Base-by-base conservation (phyloP, 305 asterid species). In the Lippia alba region DNA sequence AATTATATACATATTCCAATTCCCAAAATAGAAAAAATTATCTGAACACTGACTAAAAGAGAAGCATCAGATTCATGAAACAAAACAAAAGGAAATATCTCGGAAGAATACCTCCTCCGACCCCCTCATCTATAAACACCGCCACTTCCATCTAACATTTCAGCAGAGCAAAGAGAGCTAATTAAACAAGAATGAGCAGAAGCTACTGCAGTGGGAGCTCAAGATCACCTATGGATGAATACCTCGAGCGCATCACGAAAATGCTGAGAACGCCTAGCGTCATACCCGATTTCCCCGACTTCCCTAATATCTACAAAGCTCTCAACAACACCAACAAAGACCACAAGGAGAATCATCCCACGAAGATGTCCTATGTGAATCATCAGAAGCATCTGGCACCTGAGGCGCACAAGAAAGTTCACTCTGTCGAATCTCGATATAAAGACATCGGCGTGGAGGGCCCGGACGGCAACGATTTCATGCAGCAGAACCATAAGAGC, bases 381-480 rank as follows among this genome's bases (percentile, higher is more conserved):
- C 71, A 65, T 53, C 78, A 61, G 4, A 55, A 75, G 73, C 72
- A 76, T 40, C 66, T 54, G 44, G 48, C 69, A 32, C 14, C 44
- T 75, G 0, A 71, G 64, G 67, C 36, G 11, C 44, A 50, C 63
- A 83, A 83, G 81, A 87, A 81, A 56, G 86, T 87, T 62, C 89
- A 79, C 54, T 80, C 79, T 17, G 61, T 20, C 3, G 85, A 85
- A 19, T 4, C 41, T 36, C 5, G 5, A 36, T 5, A 36, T 36
- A 36, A 8, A 36, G 9, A 8, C 10, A 60, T 80, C 12, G 66
- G 70, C 50, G 46, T 8, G 45, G 77, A 76, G 60, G 84, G 30
- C 30, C 30, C 30, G 30, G 30, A 24, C 30, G 30, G 85, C 48
- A 89, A 84, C 59, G 86, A 84, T 39, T 85, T 69, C 60, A 83